These are phyloP conservation scores for Colletotrichum endophyticum DNA, from an alignment of 2,329 filamentous ascomycete genomes.

Conservation along the genomic window DNA sequence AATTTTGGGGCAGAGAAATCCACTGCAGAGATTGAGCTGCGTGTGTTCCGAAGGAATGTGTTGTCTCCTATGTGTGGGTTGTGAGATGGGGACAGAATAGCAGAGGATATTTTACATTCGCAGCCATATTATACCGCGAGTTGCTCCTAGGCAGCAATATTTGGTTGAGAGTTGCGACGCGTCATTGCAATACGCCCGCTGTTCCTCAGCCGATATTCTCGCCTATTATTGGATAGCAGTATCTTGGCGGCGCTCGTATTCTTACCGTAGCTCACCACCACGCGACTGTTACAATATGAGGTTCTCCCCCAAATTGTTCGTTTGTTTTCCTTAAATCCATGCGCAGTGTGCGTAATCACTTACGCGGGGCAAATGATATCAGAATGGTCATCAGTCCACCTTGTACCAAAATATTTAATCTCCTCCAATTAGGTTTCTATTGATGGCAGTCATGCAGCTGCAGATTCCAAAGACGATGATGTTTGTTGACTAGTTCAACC, in stretches of 20 bases:
- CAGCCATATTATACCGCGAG: neutral
- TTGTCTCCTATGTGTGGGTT: fast-evolving
- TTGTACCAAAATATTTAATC: neutral
- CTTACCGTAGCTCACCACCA: neutral
- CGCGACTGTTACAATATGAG: neutral
- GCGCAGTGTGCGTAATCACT: neutral
- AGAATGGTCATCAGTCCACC: neutral
- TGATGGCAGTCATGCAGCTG: neutral
- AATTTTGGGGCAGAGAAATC: no score
- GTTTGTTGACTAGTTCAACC: neutral
- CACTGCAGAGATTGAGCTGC: neutral
- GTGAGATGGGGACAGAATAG: neutral
- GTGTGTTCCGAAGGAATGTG: neutral
- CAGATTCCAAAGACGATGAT: neutral
- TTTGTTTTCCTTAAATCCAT: neutral
- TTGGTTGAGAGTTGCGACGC: neutral
- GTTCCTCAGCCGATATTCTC: neutral
- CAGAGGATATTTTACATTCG: neutral
- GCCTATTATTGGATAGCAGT: neutral
- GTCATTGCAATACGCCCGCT: neutral
- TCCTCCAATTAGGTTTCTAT: neutral
- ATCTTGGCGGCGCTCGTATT: neutral
- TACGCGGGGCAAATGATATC: neutral
- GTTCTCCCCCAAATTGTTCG: fast-evolving
- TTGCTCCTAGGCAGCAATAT: neutral